Conservation (phyloP, 2,329 filamentous ascomycete species). For the Phyllosticta citribraziliensis region DNA sequence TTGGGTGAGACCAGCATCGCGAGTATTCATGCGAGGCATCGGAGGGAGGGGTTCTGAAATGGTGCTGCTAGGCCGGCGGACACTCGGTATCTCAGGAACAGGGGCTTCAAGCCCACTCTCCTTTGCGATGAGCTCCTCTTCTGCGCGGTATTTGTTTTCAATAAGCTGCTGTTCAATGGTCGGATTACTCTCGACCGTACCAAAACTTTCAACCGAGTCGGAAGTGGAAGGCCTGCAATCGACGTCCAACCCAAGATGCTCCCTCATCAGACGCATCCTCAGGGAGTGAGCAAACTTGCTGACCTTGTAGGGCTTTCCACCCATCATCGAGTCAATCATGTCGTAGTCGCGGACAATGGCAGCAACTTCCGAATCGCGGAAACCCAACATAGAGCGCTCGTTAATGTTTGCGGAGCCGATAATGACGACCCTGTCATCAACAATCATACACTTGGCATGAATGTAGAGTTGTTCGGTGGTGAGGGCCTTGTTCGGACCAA, state of each 20-base stretch:
- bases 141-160: slow-evolving; percentile 32
- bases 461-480: slow-evolving; percentile 97
- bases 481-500: slow-evolving; percentile 69
- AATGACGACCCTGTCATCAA: slow-evolving; percentile 84
- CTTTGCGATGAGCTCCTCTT: slow-evolving; percentile 48
- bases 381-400: slow-evolving; percentile 88
- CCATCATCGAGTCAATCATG: slow-evolving; percentile 88
- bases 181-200: slow-evolving; percentile 16
- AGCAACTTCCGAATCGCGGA: slow-evolving; percentile 83
- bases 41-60: too few species aligned
- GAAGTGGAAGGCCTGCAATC: slow-evolving; percentile 48
- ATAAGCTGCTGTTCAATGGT: slow-evolving; percentile 27
- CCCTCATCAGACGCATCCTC: slow-evolving; percentile 87
- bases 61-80: too few species aligned
- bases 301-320: slow-evolving; percentile 76
- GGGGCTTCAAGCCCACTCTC: slow-evolving; percentile 23
- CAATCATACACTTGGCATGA: slow-evolving; percentile 92
- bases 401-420: slow-evolving; percentile 99
- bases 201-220: too few species aligned
- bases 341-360: slow-evolving; percentile 86
- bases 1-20: slow-evolving; percentile 57
- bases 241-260: slow-evolving; percentile 91
- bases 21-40: slow-evolving; percentile 50
- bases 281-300: slow-evolving; percentile 88
- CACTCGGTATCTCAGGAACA: too few species aligned